Evolutionary conservation across 2,329 filamentous ascomycete species (phyloP).

Genomic region (Stagonosporopsis cucurbitacearum): DNA sequence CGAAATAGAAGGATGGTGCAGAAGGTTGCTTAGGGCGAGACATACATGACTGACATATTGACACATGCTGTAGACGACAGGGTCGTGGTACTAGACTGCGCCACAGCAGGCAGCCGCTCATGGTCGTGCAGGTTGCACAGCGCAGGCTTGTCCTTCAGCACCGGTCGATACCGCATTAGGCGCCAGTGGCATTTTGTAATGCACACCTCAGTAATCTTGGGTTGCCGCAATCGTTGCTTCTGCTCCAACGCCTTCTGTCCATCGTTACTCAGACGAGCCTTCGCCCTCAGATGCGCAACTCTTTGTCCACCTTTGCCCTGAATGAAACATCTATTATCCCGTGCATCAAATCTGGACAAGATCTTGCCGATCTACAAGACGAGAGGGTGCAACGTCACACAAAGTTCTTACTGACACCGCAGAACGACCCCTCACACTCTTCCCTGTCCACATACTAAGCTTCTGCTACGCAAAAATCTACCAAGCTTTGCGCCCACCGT

Average conservation of each 20-base stretch:
- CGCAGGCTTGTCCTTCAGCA: conserved; percentile 7
- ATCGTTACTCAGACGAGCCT: background rate
- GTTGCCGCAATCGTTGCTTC: background rate
- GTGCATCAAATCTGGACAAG: conserved; percentile 19
- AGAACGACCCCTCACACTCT: conserved; percentile 21
- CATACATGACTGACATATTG: conserved; percentile 31
- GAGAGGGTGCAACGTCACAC: conserved; percentile 33
- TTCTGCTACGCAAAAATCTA: conserved; percentile 10
- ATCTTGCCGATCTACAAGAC: conserved; percentile 26
- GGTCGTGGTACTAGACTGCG: conserved; percentile 22
- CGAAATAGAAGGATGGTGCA: conserved; percentile 10
- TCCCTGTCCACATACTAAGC: conserved; percentile 8
- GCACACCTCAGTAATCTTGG: conserved; percentile 12
- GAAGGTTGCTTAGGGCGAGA: conserved; percentile 19
- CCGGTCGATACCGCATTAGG: conserved; percentile 2
- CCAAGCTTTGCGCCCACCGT: conserved; percentile 10
- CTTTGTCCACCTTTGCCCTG: conserved; percentile 3
- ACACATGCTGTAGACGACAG: conserved; percentile 27
- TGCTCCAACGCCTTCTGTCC: background rate
- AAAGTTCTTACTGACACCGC: conserved; percentile 20
- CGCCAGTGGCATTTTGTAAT: conserved; percentile 3
- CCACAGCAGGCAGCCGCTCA: conserved; percentile 21
- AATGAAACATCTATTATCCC: conserved; percentile 23
- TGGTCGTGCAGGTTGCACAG: conserved; percentile 28
- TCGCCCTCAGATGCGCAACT: conserved; percentile 1